Conservation (phyloP, 148 eudicot genomes). For the Nepenthes gracilis region DNA sequence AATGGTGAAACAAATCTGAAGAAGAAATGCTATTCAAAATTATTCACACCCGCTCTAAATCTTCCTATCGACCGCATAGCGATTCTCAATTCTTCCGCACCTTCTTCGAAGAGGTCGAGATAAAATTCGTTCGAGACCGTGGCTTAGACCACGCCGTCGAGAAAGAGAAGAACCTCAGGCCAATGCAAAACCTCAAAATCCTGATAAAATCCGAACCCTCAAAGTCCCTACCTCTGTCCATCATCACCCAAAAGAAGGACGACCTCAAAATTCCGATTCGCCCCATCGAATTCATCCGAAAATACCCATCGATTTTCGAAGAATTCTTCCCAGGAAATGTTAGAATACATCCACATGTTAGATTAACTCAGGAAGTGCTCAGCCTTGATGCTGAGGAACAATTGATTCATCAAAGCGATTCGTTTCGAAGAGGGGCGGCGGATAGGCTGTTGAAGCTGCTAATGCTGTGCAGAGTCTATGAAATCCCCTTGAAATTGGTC, state of each 20-base stretch:
- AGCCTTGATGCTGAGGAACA: conserved; percentile 49
- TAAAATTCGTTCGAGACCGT: conserved; percentile 64
- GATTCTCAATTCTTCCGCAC: conserved; percentile 20
- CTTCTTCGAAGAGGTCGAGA: conserved; percentile 27
- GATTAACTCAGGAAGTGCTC: conserved; percentile 36
- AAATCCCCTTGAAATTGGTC: conserved; percentile 28
- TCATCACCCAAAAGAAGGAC: conserved; percentile 29
- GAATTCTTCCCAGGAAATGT: conserved; percentile 44
- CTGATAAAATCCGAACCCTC: conserved; percentile 59
- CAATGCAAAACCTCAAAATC: conserved; percentile 47
- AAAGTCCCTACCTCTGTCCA: conserved; percentile 54
- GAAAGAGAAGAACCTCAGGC: conserved; percentile 51
- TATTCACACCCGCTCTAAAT: conserved; percentile 6
- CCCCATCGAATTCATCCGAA: conserved; percentile 61
- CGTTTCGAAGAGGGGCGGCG: conserved; percentile 31
- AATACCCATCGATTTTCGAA: conserved; percentile 52
- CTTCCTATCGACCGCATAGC: conserved; percentile 11
- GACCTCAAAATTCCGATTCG: conserved; percentile 36
- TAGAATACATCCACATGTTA: conserved; percentile 48
- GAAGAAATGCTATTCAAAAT: conserved; percentile 13
- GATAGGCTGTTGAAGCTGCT: conserved; percentile 59
- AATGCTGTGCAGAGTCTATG: conserved; percentile 45
- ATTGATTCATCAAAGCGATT: conserved; percentile 30
- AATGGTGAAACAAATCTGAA: too few species aligned
- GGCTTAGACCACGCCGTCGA: conserved; percentile 80